Base-by-base conservation (phyloP, 768 basidiomycete genomes). In the Amanita subjunquillea region DNA sequence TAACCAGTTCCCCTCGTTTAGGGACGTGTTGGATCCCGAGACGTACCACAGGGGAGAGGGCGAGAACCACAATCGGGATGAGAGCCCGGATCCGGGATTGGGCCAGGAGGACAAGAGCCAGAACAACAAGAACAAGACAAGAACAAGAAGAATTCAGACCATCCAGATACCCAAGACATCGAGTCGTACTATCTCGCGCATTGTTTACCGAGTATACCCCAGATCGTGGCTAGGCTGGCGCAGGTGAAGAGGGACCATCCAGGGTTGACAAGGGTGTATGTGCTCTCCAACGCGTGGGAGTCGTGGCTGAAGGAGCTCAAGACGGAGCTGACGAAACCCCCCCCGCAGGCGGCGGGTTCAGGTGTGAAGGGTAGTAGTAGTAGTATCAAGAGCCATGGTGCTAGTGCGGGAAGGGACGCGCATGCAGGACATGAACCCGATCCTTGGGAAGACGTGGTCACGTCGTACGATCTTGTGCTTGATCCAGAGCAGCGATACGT, bases 371-470 rank as follows among this genome's bases (percentile, higher is more conserved):
- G 17, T 17, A 17, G 17, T 17, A 17, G 17, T 17, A 17, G 17
- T 17, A 73, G 68, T 55, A 79, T 13, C 58, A 60, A 8, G 17
- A 17, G 17, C 17, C 17, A 17, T 17, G 17, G 17, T 17, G 67
- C 64, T n/a, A 59, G 81, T 22, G 64, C 66, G 39, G 32, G 20
- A 0, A 70, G 68, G 20, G 32, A 3, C 32, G 32, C 60, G 80
- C 29, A 48, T 60, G 9, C 25, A 27, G 44, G 30, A 17, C 3
- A 3, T 9, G 17, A 55, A 8, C 22, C 36, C 25, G 48, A 80
- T 55, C 76, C 78, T 2, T 83, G 79, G 79, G 62, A 67, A 7
- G 71, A 74, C 36, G 61, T 80, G 43, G 67, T 63, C 50, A 74
- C 69, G 8, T 76, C 70, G 12, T 49, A 54, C 2, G 62, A 65